phyloP scores from a whole-genome alignment of 345 rosid species.

The Noccaea caerulescens region DNA sequence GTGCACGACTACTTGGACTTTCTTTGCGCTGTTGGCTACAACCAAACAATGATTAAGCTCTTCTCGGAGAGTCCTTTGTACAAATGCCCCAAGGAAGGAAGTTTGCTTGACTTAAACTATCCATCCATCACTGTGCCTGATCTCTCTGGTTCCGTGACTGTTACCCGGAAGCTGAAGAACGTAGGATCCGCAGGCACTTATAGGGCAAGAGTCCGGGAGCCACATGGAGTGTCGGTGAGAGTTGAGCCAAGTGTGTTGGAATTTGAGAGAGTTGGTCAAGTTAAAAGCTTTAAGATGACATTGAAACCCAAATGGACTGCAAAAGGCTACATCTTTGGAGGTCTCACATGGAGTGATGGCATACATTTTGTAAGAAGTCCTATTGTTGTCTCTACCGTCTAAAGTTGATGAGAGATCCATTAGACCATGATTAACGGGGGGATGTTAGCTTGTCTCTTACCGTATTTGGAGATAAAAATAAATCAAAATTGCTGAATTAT shows the following conservation, averaged over 20 bases:
- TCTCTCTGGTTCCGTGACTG: background rate
- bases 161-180: slow-evolving; percentile 31
- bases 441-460: no score
- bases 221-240: slow-evolving; percentile 53
- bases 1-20: slow-evolving; percentile 30
- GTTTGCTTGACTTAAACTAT: slow-evolving; percentile 14
- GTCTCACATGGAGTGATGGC: slow-evolving; percentile 60
- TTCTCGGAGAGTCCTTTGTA: slow-evolving; percentile 1
- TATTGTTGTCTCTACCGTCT: slow-evolving; percentile 47
- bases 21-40: slow-evolving; percentile 31
- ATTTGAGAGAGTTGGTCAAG: slow-evolving; percentile 54
- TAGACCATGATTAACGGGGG: no score
- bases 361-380: slow-evolving; percentile 67
- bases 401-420: slow-evolving; percentile 1
- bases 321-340: slow-evolving; percentile 46
- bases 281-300: slow-evolving; percentile 58
- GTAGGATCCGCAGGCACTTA: slow-evolving; percentile 46
- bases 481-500: no score
- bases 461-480: no score
- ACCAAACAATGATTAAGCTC: slow-evolving; percentile 17
- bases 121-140: slow-evolving; percentile 31
- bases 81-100: slow-evolving; percentile 15
- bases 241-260: slow-evolving; percentile 54
- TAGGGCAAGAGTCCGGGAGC: slow-evolving; percentile 24
- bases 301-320: slow-evolving; percentile 43